phyloP scores from a whole-genome alignment of 768 basidiomycete species.

The Trametes cinnabarina region DNA sequence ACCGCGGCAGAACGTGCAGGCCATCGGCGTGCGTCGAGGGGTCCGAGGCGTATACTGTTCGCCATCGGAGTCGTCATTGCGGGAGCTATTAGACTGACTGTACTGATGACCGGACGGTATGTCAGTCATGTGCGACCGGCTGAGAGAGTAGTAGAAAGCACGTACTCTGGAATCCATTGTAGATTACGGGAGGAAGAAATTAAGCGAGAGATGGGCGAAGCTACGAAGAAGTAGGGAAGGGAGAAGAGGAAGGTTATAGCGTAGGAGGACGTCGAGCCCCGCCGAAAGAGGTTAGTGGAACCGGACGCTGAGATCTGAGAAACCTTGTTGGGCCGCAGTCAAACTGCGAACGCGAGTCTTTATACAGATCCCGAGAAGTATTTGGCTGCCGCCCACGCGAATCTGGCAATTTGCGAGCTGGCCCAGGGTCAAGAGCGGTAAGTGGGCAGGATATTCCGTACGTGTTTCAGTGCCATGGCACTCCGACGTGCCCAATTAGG shows the following conservation, averaged over 20 bases:
- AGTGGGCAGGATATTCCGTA: conserved; percentile 6
- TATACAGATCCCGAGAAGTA: conserved; percentile 4
- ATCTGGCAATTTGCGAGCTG: conserved; percentile 11
- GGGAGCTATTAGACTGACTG: conserved; percentile 6
- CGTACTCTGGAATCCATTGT: conserved; percentile 11
- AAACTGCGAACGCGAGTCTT: conserved; percentile 1
- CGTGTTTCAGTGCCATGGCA: conserved; percentile 18
- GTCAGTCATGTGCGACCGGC: neutral
- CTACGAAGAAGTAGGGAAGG: neutral
- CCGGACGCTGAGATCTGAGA: conserved; percentile 5
- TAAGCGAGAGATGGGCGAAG: neutral
- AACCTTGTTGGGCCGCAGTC: conserved; percentile 9
- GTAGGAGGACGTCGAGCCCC: conserved; percentile 11
- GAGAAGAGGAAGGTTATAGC: conserved; percentile 4
- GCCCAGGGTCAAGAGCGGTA: conserved; percentile 8
- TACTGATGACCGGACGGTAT: neutral
- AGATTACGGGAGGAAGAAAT: neutral
- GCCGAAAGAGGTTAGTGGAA: conserved; percentile 15
- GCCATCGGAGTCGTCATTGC: conserved; percentile 26
- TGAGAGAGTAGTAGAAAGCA: neutral
- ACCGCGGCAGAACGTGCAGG: conserved; percentile 75
- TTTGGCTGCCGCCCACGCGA: conserved; percentile 3
- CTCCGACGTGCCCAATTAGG: conserved; percentile 9
- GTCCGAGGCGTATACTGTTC: conserved; percentile 27
- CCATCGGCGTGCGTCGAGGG: conserved; percentile 60